These are phyloP conservation scores for Amphibolis antarctica DNA, from an alignment of 106 monocot genomes.

Conservation along the genomic window DNA sequence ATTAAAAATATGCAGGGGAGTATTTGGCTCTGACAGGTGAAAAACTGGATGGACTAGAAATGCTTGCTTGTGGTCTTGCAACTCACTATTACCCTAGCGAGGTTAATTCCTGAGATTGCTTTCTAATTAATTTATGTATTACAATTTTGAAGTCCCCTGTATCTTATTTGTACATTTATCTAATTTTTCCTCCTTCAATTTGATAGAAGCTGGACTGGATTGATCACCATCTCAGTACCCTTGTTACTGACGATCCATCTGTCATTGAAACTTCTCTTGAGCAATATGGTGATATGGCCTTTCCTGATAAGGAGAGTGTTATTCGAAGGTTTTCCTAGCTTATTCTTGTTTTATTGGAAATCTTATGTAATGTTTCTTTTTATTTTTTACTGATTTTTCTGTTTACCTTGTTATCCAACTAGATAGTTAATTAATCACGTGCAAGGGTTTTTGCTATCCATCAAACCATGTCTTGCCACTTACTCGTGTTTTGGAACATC, in stretches of 20 bases:
- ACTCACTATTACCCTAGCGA: conserved; percentile 69
- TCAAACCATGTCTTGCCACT: no score
- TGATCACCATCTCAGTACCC: conserved; percentile 71
- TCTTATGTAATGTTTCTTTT: no score
- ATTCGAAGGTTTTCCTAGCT: conserved; percentile 47
- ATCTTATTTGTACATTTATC: background rate
- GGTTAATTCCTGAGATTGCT: conserved; percentile 29
- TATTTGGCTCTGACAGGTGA: conserved; percentile 94
- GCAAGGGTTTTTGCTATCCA: no score
- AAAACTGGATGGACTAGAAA: conserved; percentile 77
- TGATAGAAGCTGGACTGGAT: conserved; percentile 63
- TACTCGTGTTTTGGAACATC: no score
- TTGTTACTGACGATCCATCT: conserved; percentile 94
- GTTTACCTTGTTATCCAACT: no score
- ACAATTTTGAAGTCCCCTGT: background rate
- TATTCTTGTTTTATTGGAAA: background rate
- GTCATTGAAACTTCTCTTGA: conserved; percentile 79
- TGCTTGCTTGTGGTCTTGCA: conserved; percentile 86
- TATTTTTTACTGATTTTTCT: no score
- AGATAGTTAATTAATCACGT: no score
- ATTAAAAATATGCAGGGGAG: conserved; percentile 44
- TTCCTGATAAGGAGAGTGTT: conserved; percentile 85
- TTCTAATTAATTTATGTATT: background rate
- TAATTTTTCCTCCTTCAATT: background rate
- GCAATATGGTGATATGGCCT: conserved; percentile 75